Evolutionary conservation across 345 rosid species (phyloP), one percentile per base, ranked within the genome.

Genomic region (Pistacia vera): DNA sequence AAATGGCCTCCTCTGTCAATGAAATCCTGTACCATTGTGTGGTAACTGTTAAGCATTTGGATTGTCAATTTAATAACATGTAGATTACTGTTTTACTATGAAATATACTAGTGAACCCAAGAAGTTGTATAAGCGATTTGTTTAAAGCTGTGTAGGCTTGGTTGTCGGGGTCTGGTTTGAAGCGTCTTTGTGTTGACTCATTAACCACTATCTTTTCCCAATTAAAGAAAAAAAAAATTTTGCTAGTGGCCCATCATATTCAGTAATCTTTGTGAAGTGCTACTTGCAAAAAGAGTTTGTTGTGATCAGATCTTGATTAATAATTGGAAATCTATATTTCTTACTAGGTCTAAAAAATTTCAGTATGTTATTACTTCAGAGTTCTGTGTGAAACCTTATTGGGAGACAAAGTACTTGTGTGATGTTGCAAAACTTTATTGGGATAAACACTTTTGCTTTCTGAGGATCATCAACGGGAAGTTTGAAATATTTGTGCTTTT

Each of bases 401-500:
- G 68, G 49, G 46, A 61, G 62, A 68, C 61, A 48, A 18, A 13
- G 17, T 64, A 13, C 17, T 65, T 33, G 30, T 51, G 33, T 52
- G 69, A 65, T 64, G 75, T 33, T 49, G 62, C 72, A 63, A 51
- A 63, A 63, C 44, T 63, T 48, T 48, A 38, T 17, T 64, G 56
- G 71, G 35, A 33, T 58, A 11, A 30, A 58, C 11, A 11, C 25
- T 13, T 25, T 46, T 38, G 33, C 54, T 13, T 71, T 46, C 12
- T 13, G 62, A 61, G 56, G 65, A 55, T 62, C 46, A 20, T 71
- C 13, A 41, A 18, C 46, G 38, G n/a, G 38, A 66, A 62, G 60
- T 18, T 63, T 68, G 16, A 20, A 44, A 70, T 30, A 51, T 46
- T 33, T 25, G 36, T 30, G 59, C 33, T 30, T 17, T 46, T 68